phyloP scores from a whole-genome alignment of 2,329 filamentous ascomycete genomes.

The Aspergillus unguis region DNA sequence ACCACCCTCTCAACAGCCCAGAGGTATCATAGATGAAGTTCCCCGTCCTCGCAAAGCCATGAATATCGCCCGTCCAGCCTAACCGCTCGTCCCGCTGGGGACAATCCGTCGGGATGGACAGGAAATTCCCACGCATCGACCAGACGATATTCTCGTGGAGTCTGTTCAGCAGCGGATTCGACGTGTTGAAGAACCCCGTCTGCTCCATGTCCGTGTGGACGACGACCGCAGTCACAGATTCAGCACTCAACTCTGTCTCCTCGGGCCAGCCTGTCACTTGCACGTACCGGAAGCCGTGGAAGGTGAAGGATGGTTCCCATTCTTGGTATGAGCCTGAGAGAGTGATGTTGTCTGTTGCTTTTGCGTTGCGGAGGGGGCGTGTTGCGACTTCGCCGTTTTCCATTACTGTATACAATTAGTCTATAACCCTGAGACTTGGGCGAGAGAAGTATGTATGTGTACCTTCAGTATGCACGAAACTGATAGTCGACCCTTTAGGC shows the following conservation, averaged over 20 bases:
- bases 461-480: conserved; percentile 29
- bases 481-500: conserved; percentile 26
- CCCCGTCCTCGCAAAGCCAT: conserved; percentile 42
- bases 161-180: conserved; percentile 48
- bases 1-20: conserved; percentile 52
- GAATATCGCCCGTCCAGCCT: conserved; percentile 53
- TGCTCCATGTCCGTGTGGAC: conserved; percentile 51
- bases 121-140: conserved; percentile 59
- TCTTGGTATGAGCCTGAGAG: conserved; percentile 21
- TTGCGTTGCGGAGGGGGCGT: conserved; percentile 34
- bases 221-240: conserved; percentile 34
- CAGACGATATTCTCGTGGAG: conserved; percentile 55
- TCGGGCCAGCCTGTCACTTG: conserved; percentile 47
- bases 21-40: conserved; percentile 53
- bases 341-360: conserved; percentile 13
- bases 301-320: conserved; percentile 51
- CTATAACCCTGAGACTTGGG: neutral
- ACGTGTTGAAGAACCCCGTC: conserved; percentile 51
- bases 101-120: conserved; percentile 57
- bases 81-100: conserved; percentile 55
- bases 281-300: conserved; percentile 52
- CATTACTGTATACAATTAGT: conserved; percentile 45
- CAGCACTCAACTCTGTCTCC: conserved; percentile 14
- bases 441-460: conserved; percentile 29
- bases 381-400: conserved; percentile 36